These are phyloP conservation scores for Ganoderma resinaceum DNA, from an alignment of 1,284 basidiomycete genomes.

Conservation along the genomic window DNA sequence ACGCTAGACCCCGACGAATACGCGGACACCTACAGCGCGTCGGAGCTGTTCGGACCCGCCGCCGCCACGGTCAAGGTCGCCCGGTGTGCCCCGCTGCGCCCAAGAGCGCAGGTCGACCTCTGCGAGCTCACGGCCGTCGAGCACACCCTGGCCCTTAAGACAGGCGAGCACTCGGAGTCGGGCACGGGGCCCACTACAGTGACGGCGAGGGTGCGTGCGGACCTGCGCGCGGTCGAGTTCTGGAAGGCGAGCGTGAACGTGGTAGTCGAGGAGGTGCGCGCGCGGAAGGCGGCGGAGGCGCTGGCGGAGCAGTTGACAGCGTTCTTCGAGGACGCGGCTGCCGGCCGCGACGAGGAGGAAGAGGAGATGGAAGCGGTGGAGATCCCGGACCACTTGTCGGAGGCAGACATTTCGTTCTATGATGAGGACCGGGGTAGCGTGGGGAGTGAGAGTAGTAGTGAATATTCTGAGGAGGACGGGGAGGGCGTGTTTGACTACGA, in stretches of 20 bases:
- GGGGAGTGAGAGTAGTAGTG: neutral
- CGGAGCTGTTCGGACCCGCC: slow-evolving; percentile 1
- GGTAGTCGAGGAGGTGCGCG: neutral
- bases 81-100: neutral
- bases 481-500: neutral
- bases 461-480: neutral
- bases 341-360: neutral
- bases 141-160: neutral
- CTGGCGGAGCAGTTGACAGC: neutral
- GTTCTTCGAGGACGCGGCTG: neutral
- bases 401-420: neutral
- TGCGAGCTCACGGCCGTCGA: neutral
- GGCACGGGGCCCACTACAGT: neutral
- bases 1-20: neutral
- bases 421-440: neutral
- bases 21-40: neutral
- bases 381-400: neutral
- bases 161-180: no score
- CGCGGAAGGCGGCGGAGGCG: neutral
- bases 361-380: neutral
- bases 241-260: neutral
- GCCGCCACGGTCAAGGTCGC: neutral
- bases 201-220: neutral
- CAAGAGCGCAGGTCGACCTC: neutral
- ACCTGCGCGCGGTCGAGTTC: neutral